Conservation (phyloP, 495 filamentous ascomycete genomes). For the Hypoxylon cercidicola region DNA sequence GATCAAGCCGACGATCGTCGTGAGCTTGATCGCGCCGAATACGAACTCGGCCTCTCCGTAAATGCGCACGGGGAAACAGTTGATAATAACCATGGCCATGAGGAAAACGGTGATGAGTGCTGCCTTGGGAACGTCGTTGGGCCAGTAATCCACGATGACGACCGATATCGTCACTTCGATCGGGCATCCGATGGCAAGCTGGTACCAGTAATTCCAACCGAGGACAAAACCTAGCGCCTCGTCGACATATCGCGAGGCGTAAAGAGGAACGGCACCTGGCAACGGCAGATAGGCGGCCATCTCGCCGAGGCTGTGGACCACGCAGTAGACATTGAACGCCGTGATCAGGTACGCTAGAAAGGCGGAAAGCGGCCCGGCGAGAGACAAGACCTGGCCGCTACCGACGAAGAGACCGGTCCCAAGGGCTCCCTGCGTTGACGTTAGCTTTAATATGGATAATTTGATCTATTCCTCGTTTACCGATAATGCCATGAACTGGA, state of each 20-base stretch:
- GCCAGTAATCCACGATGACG: slow-evolving; percentile 61
- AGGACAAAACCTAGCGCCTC: slow-evolving; percentile 77
- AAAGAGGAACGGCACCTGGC: slow-evolving; percentile 61
- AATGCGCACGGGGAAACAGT: slow-evolving; percentile 50
- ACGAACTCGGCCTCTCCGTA: slow-evolving; percentile 72
- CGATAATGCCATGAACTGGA: slow-evolving; percentile 73
- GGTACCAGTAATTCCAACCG: slow-evolving; percentile 70
- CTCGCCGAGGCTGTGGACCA: slow-evolving; percentile 59
- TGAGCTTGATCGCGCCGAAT: slow-evolving; percentile 70
- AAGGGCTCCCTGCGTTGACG: no score
- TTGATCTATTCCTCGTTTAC: no score
- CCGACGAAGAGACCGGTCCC: slow-evolving; percentile 64
- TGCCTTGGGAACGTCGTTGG: slow-evolving; percentile 54
- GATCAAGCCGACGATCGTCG: slow-evolving; percentile 72
- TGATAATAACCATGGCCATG: slow-evolving; percentile 50
- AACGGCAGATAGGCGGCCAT: slow-evolving; percentile 70
- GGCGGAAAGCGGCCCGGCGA: slow-evolving; percentile 54
- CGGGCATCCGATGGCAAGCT: slow-evolving; percentile 50
- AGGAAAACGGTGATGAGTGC: slow-evolving; percentile 64
- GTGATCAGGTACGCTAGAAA: slow-evolving; percentile 58
- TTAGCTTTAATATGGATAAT: no score
- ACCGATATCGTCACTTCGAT: slow-evolving; percentile 52
- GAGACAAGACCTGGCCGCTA: slow-evolving; percentile 50
- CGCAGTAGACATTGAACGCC: slow-evolving; percentile 47
- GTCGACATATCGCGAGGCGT: slow-evolving; percentile 75